Evolutionary conservation across 345 rosid species (phyloP), one percentile per base, ranked within the genome.

Genomic region (Eucalyptus pauciflora): DNA sequence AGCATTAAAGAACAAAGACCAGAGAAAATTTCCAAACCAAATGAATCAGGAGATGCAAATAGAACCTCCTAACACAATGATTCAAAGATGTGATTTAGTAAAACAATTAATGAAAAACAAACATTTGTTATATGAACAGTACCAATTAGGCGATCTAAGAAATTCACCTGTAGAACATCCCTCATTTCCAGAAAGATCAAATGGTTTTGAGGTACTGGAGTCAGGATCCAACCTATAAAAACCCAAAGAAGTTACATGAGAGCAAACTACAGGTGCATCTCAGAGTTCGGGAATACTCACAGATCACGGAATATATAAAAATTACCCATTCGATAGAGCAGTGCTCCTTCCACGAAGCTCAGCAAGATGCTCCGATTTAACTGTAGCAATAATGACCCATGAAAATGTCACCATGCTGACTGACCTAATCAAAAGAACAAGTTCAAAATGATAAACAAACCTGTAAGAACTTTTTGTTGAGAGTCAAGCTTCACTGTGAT

Each of bases 401-500:
- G 87, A 62, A 51, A 33, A 20, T 86, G 48, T 86, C 43, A 11
- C 48, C 50, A 51, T 33, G 85, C 85, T 76, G 29, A 76, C 48
- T 76, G 29, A 41, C 29, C 45, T 86, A 37, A 86, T 31, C 45
- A 37, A 43, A 88, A 60, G 33, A 85, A 27, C 81, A 79, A 87
- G 86, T 69, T 48, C 69, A 45, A 88, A 58, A 89, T 87, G 52
- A 45, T 48, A 52, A 86, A 90, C 89, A 88, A 79, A 97, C 99
- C 99, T 92, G 98, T 93, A 50, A 98, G 95, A 91, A 94, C 91
- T 93, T 94, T 98, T 83, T 95, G 99, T 92, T 94, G 94, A 50
- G 99, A 97, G 92, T 95, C 99, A 62, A 98, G 95, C 92, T 98
- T 98, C 91, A 98, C 99, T 6, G 99, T 98, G 79, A 96, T 94